phyloP scores from a whole-genome alignment of 2,329 filamentous ascomycete species.

The Mycocentrospora acerina region DNA sequence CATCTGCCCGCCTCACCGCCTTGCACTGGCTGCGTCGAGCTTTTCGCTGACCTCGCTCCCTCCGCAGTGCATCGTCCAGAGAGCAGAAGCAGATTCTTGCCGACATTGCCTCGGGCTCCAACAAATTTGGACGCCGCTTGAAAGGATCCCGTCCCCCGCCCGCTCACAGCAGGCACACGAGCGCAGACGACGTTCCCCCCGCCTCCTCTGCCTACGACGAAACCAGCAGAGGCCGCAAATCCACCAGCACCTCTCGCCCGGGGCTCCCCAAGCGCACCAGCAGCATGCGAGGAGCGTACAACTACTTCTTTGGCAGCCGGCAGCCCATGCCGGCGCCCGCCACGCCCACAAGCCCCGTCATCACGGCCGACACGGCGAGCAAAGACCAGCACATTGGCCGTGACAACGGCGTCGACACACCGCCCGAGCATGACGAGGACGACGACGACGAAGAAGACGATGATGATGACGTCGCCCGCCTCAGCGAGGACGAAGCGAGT shows the following conservation, averaged over 20 bases:
- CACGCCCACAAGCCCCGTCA: constrained; percentile 30
- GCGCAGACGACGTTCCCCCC: constrained; percentile 27
- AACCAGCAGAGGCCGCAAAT: constrained; percentile 35
- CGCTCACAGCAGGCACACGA: constrained; percentile 19
- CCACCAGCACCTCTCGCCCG: constrained; percentile 32
- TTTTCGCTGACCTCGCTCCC: neutral
- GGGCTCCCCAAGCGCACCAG: constrained; percentile 39
- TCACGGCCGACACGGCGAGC: constrained; percentile 24
- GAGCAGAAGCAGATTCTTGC: constrained; percentile 44
- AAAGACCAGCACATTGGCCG: constrained; percentile 17
- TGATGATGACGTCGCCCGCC: constrained; percentile 5
- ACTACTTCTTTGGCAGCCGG: constrained; percentile 42
- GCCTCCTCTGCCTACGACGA: constrained; percentile 31
- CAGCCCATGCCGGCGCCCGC: constrained; percentile 23
- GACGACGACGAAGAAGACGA: constrained; percentile 14
- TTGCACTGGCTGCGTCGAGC: constrained; percentile 12
- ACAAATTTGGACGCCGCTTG: constrained; percentile 40
- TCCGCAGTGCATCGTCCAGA: constrained; percentile 32
- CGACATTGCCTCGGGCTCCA: constrained; percentile 41
- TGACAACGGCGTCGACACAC: constrained; percentile 35
- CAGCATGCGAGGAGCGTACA: constrained; percentile 45
- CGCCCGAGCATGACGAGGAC: constrained; percentile 32
- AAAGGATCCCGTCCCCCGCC: constrained; percentile 21
- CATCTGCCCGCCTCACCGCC: constrained; percentile 9
- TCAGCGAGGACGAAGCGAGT: constrained; percentile 19